Conservation (phyloP, 371 early-diverging fungal species). For the Paraphysoderma sedebokerense region DNA sequence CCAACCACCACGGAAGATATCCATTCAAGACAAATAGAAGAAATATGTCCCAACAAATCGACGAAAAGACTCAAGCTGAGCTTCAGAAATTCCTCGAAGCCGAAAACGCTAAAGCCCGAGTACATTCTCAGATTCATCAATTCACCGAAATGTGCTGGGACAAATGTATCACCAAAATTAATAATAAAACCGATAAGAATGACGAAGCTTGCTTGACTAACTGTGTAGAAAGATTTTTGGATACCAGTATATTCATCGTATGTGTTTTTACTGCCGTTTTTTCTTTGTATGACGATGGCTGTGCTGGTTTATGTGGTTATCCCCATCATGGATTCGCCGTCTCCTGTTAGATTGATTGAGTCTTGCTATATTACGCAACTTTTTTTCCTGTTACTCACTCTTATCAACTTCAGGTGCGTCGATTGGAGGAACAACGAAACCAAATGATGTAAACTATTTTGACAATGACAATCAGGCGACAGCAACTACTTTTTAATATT, state of each 20-base stretch:
- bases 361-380: too few species aligned
- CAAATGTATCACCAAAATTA: background rate
- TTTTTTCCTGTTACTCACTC: too few species aligned
- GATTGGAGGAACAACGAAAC: too few species aligned
- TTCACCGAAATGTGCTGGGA: constrained; percentile 55
- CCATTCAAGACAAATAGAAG: too few species aligned
- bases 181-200: constrained; percentile 42
- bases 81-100: constrained; percentile 46
- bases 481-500: too few species aligned
- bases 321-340: too few species aligned
- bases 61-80: constrained; percentile 37
- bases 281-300: background rate
- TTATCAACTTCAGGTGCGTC: too few species aligned
- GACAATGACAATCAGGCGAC: too few species aligned
- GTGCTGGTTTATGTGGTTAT: too few species aligned
- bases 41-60: constrained; percentile 27
- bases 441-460: too few species aligned
- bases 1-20: too few species aligned
- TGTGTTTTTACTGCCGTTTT: background rate
- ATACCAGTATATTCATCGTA: constrained; percentile 50
- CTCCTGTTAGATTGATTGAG: too few species aligned
- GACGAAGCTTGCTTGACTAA: constrained; percentile 57
- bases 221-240: constrained; percentile 68
- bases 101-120: constrained; percentile 52
- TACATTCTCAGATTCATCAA: constrained; percentile 48